phyloP scores from a whole-genome alignment of 148 eudicot species.

The Chenopodium formosanum region DNA sequence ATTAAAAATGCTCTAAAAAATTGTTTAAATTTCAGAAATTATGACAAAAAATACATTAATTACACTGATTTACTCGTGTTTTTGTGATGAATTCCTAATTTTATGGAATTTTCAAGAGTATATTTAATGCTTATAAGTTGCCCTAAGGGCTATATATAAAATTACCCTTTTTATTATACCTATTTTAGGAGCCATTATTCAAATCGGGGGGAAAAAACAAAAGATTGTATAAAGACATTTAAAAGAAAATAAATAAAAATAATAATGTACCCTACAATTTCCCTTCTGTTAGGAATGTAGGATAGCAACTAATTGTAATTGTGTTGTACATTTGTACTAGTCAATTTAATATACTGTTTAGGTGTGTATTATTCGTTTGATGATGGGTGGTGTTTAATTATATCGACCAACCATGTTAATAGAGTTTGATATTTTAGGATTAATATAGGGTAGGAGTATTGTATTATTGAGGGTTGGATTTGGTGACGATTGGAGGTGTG shows the following conservation, averaged over 20 bases:
- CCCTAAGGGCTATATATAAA: too few species aligned
- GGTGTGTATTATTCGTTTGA: background rate
- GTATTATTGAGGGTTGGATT: background rate
- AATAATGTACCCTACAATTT: background rate
- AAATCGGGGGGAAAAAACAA: background rate
- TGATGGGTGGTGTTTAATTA: background rate
- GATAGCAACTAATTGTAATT: slow-evolving; percentile 1
- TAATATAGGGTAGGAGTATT: background rate
- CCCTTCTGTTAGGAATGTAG: background rate
- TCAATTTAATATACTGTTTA: background rate
- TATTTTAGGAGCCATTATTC: background rate
- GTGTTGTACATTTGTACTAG: background rate
- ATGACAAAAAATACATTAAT: too few species aligned
- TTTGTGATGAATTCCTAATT: too few species aligned
- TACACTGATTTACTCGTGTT: too few species aligned
- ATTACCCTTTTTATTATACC: background rate
- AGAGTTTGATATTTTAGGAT: background rate
- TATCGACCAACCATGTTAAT: background rate
- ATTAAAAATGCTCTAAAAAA: too few species aligned
- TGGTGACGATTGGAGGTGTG: background rate
- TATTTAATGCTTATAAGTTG: too few species aligned
- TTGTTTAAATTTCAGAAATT: too few species aligned
- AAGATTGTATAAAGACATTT: background rate
- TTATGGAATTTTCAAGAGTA: too few species aligned
- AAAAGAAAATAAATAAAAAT: too few species aligned